A percentile compares a stretch with the other conserved stretches of the same genome.
Evolutionary conservation across 2,329 filamentous ascomycete species (phyloP).

Genomic region (Fusarium albosuccineum): DNA sequence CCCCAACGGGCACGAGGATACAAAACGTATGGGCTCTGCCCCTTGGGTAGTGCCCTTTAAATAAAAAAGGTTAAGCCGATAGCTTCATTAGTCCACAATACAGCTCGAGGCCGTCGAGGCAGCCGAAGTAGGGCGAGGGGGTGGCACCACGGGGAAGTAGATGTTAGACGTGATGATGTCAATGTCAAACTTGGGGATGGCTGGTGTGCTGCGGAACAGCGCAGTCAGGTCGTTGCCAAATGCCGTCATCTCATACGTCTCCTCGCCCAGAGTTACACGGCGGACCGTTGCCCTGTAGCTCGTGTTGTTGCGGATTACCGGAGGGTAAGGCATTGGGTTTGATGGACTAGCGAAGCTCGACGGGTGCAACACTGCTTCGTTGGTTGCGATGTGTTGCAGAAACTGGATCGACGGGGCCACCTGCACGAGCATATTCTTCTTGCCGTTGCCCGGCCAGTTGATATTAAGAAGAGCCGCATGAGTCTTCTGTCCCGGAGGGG

Average conservation of each 20-base stretch:
- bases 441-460: constrained; percentile 46
- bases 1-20: neutral
- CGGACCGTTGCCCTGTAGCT: constrained; percentile 35
- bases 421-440: constrained; percentile 48
- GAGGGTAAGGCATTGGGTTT: constrained; percentile 7
- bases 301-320: constrained; percentile 15
- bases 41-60: too few species aligned
- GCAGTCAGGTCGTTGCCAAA: constrained; percentile 46
- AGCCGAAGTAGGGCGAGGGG: constrained; percentile 31
- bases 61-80: too few species aligned
- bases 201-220: constrained; percentile 33
- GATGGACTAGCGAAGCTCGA: constrained; percentile 21
- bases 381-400: constrained; percentile 36
- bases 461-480: constrained; percentile 46
- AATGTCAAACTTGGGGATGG: constrained; percentile 44
- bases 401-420: constrained; percentile 52
- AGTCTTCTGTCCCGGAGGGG: constrained; percentile 17
- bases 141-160: constrained; percentile 27
- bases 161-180: constrained; percentile 23
- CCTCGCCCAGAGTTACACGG: constrained; percentile 39
- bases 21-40: too few species aligned
- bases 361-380: constrained; percentile 38
- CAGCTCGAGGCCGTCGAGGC: constrained; percentile 28
- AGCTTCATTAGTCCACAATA: constrained; percentile 20
- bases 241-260: constrained; percentile 42